phyloP scores from a whole-genome alignment of 495 filamentous ascomycete species.

The Xanthoparmelia taractica region DNA sequence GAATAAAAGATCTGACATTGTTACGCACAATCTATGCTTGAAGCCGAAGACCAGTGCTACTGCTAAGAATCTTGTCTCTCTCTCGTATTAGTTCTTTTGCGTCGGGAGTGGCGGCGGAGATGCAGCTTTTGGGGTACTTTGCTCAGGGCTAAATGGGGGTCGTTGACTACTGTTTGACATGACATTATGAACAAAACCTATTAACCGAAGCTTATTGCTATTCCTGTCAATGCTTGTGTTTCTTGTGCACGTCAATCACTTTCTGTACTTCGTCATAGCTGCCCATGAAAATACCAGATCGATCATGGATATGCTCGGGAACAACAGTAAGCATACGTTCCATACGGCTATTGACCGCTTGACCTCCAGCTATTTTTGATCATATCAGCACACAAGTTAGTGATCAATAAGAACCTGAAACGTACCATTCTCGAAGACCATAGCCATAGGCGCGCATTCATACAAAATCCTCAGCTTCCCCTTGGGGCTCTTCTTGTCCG shows the following conservation, averaged over 20 bases:
- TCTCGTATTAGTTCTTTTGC: no score
- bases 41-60: no score
- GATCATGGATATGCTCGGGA: slow-evolving; percentile 91
- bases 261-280: slow-evolving; percentile 93
- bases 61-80: no score
- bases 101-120: no score
- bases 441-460: slow-evolving; percentile 98
- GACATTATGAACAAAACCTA: background rate
- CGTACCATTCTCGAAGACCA: slow-evolving; percentile 96
- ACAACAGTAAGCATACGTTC: slow-evolving; percentile 80
- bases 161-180: background rate
- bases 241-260: slow-evolving; percentile 65
- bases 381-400: slow-evolving; percentile 10
- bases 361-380: slow-evolving; percentile 63
- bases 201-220: background rate
- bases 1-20: no score
- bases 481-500: slow-evolving; percentile 96
- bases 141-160: background rate
- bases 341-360: slow-evolving; percentile 85
- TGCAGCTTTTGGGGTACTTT: background rate
- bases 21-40: no score
- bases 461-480: slow-evolving; percentile 96
- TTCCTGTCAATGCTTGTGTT: slow-evolving; percentile 28
- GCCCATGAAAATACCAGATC: slow-evolving; percentile 91
- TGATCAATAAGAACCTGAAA: slow-evolving; percentile 17